Evolutionary conservation across 176 grass and related monocot species (phyloP).

Genomic region (Lolium multiflorum): DNA sequence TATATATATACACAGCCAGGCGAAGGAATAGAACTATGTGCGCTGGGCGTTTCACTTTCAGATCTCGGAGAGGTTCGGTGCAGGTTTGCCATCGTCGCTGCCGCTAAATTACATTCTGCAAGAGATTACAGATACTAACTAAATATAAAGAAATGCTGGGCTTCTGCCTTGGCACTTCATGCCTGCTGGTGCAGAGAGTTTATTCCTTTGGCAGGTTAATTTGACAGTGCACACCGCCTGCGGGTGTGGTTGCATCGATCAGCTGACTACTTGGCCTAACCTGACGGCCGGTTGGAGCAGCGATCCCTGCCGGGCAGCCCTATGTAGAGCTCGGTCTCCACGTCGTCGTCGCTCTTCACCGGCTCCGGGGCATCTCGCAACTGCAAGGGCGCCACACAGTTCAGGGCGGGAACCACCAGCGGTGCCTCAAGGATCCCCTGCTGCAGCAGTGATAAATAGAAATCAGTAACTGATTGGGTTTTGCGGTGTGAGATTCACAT

Average conservation of each 20-base stretch:
- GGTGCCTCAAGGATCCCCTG: constrained; percentile 23
- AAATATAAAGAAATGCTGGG: background rate
- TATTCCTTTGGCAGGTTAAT: constrained; percentile 38
- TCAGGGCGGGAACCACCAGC: background rate
- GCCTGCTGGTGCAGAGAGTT: constrained; percentile 24
- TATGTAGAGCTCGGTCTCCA: constrained; percentile 75
- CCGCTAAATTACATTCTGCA: background rate
- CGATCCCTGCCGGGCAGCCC: constrained; percentile 54
- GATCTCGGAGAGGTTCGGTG: background rate
- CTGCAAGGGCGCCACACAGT: background rate
- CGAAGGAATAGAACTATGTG: background rate
- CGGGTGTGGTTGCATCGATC: background rate
- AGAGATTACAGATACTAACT: background rate
- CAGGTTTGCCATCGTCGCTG: background rate
- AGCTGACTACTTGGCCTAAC: constrained; percentile 20
- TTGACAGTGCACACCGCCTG: background rate
- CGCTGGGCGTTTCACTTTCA: background rate
- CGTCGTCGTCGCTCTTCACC: constrained; percentile 20
- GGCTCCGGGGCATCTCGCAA: background rate
- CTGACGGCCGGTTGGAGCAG: constrained; percentile 28
- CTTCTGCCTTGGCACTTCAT: background rate
- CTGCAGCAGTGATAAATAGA: constrained; percentile 32
- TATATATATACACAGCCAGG: background rate
- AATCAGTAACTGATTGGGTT: background rate
- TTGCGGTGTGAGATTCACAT: background rate